Base-by-base conservation (phyloP, 116 monocot genomes). In the Phalaenopsis hybrid region DNA sequence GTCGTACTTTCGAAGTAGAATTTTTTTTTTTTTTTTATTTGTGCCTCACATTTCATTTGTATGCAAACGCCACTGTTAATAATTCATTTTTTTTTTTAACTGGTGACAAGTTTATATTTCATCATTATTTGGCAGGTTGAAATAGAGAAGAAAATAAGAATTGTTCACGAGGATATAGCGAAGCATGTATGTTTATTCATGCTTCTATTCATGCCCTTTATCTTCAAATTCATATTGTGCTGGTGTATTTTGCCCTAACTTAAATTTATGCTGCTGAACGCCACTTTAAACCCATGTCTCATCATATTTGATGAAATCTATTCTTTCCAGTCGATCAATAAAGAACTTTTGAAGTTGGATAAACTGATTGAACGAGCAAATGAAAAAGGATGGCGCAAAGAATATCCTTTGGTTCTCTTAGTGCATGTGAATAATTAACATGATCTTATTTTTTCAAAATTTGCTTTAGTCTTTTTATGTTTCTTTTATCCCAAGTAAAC, bases 361-460 rank as follows among this genome's bases (percentile, higher is more conserved):
- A 94, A 79, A 57, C 52, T 81, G 86, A 96, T 94, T 76, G 89
- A 92, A 74, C 74, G 81, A 74, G 92, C 96, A 57, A 91, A 91
- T 81, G 94, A 91, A 73, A 96, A 96, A 72, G 96, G 96, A 33
- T 94, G 96, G 96, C 85, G 89, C 59, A 79, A 74, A 87, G 90
- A 96, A 94, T 96, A 96, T 96, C 96, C 96, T 96, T 89, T 37
- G 1, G n/a, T 81, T 57, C 37, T 55, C n/a, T 78, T 78, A n/a
- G 21, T 34, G 18, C 45, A 70, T 75, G 18, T 21, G 58, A 28
- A 37, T 17, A 43, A 1, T 82, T 17, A 49, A 74, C 16, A 48
- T 59, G 5, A 57, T 49, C 51, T 50, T 0, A 16, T 21, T 25
- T 43, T 61, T 41, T 46, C 12, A 72, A 46, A 45, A 31, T 31